Evolutionary conservation across 2,329 filamentous ascomycete genomes (phyloP), one percentile per base, ranked within the genome.

Genomic region (Fusarium kyushuense): DNA sequence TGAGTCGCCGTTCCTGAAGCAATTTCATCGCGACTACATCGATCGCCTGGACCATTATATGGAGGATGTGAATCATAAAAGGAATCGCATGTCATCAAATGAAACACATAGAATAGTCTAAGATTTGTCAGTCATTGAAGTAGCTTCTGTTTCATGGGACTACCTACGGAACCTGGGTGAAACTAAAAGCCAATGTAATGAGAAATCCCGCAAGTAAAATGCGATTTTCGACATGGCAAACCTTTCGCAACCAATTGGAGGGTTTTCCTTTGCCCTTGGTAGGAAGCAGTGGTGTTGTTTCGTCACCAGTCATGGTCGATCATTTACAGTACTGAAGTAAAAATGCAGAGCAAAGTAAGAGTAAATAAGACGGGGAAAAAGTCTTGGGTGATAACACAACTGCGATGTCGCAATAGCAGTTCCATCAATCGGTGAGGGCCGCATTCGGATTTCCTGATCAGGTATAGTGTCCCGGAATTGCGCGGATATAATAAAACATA

Each of bases 31-130:
- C 84, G 82, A 46, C 82, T 83, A 73, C 90, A 93, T 17, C 86
- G 82, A 61, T 89, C 85, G 6, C 81, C 81, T 6, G 76, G 71
- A 2, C 82, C 83, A 12, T 78, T 69, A 49, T 80, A 86, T 0
- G 84, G 82, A 14, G 85, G 82, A 71, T 91, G 86, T 4, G 80
- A 80, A 35, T 83, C 79, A 77, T 92, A 93, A 75, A 88, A 93
- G 52, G 86, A 84, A 55, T 92, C 88, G 77, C 90, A 93, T 49
- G 87, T 88, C 89, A 92, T 92, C 3, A 91, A 75, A 58, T 89
- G 88, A 70, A 92, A 92, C 25, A 90, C 88, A 76, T 90, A 91
- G 45, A 91, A 79, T 6, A 85, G 77, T 5, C 83, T 81, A 14
- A 10, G 6, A 19, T 2, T 1, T 6, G 35, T 76, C 29, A 72